Conservation (phyloP, 108 stramenopile genomes). For the Nitzschia palea region DNA sequence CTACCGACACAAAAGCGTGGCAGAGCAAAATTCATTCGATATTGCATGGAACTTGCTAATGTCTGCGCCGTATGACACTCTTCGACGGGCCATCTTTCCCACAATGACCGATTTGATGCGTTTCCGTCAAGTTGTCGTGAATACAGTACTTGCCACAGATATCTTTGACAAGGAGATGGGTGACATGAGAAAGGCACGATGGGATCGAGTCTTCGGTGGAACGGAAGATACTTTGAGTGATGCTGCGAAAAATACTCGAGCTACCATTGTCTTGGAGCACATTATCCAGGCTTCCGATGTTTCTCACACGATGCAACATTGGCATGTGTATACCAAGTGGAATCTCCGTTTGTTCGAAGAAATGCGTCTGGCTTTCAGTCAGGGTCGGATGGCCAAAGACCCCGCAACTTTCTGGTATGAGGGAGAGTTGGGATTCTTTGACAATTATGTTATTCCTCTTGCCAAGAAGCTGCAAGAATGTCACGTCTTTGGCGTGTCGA, state of each 20-base stretch:
- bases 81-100: slow-evolving; percentile 22
- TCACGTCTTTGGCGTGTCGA: slow-evolving; percentile 45
- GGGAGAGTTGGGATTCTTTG: slow-evolving; percentile 51
- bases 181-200: slow-evolving; percentile 21
- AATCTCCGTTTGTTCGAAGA: slow-evolving; percentile 50
- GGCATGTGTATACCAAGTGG: slow-evolving; percentile 32
- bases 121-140: slow-evolving; percentile 38
- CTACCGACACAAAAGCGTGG: slow-evolving; percentile 34
- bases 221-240: not conserved
- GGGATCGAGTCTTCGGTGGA: slow-evolving; percentile 31
- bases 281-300: slow-evolving; percentile 50
- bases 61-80: slow-evolving; percentile 17
- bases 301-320: slow-evolving; percentile 53
- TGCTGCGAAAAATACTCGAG: slow-evolving; percentile 22
- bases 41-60: slow-evolving; percentile 39
- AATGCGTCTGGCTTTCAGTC: slow-evolving; percentile 36
- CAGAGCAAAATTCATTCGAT: slow-evolving; percentile 33
- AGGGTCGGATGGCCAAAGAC: slow-evolving; percentile 35
- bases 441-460: slow-evolving; percentile 51
- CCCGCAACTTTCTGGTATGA: slow-evolving; percentile 50
- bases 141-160: slow-evolving; percentile 41
- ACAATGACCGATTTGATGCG: slow-evolving; percentile 18
- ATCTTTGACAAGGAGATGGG: slow-evolving; percentile 33
- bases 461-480: slow-evolving; percentile 50
- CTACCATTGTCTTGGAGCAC: slow-evolving; percentile 41